Percentiles rank a stretch among this genome's conserved stretches.
Conservation (phyloP, 305 asterid genomes). For the Fraxinus velutina region DNA sequence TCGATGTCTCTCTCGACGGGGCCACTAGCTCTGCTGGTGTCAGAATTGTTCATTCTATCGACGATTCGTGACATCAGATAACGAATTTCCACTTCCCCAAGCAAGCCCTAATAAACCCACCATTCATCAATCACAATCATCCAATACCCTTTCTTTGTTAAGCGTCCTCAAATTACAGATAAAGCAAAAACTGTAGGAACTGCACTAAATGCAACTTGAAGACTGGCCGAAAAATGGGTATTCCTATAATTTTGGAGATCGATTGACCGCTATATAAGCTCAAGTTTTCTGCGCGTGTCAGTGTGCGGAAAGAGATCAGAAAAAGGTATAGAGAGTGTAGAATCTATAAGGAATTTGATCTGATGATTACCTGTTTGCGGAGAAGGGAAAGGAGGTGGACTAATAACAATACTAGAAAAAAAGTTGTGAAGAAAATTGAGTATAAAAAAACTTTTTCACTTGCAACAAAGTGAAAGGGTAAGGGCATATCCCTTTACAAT, state of each 20-base stretch:
- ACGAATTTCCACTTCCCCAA: slow-evolving; percentile 30
- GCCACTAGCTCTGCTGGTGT: slow-evolving; percentile 43
- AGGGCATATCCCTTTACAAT: too few species aligned
- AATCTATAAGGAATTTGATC: slow-evolving; percentile 33
- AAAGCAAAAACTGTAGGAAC: slow-evolving; percentile 26
- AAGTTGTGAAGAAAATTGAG: not conserved
- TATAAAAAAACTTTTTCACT: not conserved
- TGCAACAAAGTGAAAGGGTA: not conserved
- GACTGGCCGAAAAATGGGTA: slow-evolving; percentile 19
- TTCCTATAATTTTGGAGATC: not conserved
- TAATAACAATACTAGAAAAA: not conserved
- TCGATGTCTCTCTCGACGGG: slow-evolving; percentile 56
- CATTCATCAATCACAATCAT: slow-evolving; percentile 30
- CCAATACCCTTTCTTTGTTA: slow-evolving; percentile 23
- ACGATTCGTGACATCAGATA: slow-evolving; percentile 40
- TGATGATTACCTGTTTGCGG: slow-evolving; percentile 33
- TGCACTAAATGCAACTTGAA: slow-evolving; percentile 27
- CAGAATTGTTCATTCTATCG: slow-evolving; percentile 54
- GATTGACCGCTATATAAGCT: slow-evolving; percentile 19
- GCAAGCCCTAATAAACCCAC: slow-evolving; percentile 45
- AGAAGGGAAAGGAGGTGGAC: slow-evolving; percentile 28
- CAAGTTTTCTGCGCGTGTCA: not conserved
- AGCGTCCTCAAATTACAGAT: slow-evolving; percentile 2
- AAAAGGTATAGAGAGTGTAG: slow-evolving; percentile 16
- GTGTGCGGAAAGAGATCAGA: slow-evolving; percentile 32